Evolutionary conservation across 345 rosid species (phyloP).

Genomic region (Gossypioides kirkii): DNA sequence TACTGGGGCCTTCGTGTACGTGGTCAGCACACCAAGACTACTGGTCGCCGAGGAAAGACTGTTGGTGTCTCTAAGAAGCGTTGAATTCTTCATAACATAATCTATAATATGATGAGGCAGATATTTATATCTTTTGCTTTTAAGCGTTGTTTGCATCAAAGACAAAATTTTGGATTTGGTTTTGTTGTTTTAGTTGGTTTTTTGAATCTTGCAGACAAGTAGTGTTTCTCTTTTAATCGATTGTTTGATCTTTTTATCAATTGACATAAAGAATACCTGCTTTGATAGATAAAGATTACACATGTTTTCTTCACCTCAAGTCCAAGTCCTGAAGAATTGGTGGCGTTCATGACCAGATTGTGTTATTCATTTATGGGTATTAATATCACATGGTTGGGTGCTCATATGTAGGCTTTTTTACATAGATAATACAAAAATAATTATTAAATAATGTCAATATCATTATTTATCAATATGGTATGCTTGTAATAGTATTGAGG

Average conservation of each 20-base stretch:
- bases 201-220: neutral
- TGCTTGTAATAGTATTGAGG: too few relatives aligned
- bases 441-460: too few relatives aligned
- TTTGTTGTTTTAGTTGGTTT: neutral
- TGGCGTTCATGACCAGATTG: too few relatives aligned
- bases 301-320: too few relatives aligned
- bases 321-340: too few relatives aligned
- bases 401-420: too few relatives aligned
- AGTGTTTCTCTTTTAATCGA: neutral
- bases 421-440: too few relatives aligned
- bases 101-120: neutral
- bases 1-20: slow-evolving; percentile 98
- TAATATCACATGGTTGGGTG: too few relatives aligned
- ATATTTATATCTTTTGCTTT: neutral
- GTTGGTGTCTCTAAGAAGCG: slow-evolving; percentile 78
- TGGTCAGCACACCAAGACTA: slow-evolving; percentile 97
- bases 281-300: too few relatives aligned
- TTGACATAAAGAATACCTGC: neutral
- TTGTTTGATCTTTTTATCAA: neutral
- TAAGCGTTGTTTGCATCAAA: neutral
- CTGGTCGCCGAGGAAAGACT: slow-evolving; percentile 82
- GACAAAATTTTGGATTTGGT: neutral
- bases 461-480: too few relatives aligned
- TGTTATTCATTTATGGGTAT: too few relatives aligned
- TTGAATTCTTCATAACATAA: slow-evolving; percentile 10